phyloP scores from a whole-genome alignment of 768 basidiomycete genomes.

The Pisolithus albus region DNA sequence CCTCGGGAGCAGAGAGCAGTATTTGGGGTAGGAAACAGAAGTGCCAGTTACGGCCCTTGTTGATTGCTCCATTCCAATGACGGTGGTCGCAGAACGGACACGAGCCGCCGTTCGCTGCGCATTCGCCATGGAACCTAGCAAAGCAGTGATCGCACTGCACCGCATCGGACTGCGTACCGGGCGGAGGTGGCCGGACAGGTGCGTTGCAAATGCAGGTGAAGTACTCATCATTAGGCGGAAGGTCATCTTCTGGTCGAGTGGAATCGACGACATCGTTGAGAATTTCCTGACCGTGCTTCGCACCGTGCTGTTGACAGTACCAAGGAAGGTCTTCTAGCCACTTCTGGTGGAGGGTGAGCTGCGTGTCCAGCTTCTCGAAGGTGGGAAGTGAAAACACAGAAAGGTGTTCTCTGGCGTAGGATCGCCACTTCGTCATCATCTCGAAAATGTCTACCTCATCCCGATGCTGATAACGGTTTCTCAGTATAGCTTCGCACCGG shows the following conservation, averaged over 20 bases:
- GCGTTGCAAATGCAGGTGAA: conserved; percentile 77
- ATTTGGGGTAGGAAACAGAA: conserved; percentile 74
- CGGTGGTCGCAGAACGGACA: conserved; percentile 90
- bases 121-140: conserved; percentile 79
- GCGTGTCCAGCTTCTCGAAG: conserved; percentile 65
- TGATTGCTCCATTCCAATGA: conserved; percentile 83
- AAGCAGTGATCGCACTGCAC: conserved; percentile 89
- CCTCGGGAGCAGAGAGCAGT: conserved; percentile 65
- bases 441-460: conserved; percentile 63
- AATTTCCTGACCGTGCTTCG: conserved; percentile 56
- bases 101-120: conserved; percentile 83
- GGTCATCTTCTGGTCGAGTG: conserved; percentile 72
- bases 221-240: conserved; percentile 73
- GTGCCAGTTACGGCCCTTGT: conserved; percentile 78
- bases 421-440: conserved; percentile 66
- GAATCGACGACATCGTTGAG: conserved; percentile 70
- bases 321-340: conserved; percentile 77
- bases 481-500: conserved; percentile 67
- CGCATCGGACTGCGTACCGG: conserved; percentile 68
- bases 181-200: conserved; percentile 75
- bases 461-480: conserved; percentile 48
- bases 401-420: conserved; percentile 65
- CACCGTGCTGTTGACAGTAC: conserved; percentile 64
- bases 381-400: conserved; percentile 65
- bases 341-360: conserved; percentile 57